phyloP scores from a whole-genome alignment of 1,284 basidiomycete species.

The Ustilago cynodontis region DNA sequence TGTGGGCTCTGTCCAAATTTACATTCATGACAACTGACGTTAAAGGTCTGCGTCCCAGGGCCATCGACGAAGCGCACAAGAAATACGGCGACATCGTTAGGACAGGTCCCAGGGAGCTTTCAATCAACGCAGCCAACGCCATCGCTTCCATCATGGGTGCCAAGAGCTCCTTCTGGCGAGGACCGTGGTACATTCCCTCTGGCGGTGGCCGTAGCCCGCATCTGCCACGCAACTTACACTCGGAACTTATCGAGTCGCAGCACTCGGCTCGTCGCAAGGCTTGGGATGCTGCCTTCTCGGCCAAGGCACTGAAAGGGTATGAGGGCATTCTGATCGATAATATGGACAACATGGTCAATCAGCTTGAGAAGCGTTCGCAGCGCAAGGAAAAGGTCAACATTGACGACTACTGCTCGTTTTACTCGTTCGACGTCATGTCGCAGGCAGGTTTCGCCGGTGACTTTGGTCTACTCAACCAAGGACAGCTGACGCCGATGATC shows the following conservation, averaged over 20 bases:
- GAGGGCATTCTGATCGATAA: slow-evolving; percentile 39
- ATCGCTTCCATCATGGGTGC: slow-evolving; percentile 36
- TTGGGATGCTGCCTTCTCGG: slow-evolving; percentile 48
- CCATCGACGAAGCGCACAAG: slow-evolving; percentile 27
- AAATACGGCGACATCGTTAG: slow-evolving; percentile 48
- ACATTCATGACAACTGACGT: slow-evolving; percentile 32
- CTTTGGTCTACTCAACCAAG: slow-evolving; percentile 42
- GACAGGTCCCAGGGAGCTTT: slow-evolving; percentile 43
- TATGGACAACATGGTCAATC: slow-evolving; percentile 30
- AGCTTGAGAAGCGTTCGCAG: slow-evolving; percentile 30
- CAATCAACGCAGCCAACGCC: slow-evolving; percentile 37
- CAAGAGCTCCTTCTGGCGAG: slow-evolving; percentile 27
- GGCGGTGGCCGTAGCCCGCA: slow-evolving; percentile 18
- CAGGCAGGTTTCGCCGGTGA: slow-evolving; percentile 37
- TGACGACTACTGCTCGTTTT: slow-evolving; percentile 41
- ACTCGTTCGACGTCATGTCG: slow-evolving; percentile 49
- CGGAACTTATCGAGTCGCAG: slow-evolving; percentile 21
- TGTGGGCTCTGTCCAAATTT: slow-evolving; percentile 34
- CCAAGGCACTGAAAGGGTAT: slow-evolving; percentile 50
- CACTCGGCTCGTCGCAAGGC: slow-evolving; percentile 38
- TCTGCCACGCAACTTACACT: slow-evolving; percentile 34
- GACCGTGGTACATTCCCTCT: slow-evolving; percentile 43
- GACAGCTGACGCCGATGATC: slow-evolving; percentile 33
- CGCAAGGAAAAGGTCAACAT: slow-evolving; percentile 35
- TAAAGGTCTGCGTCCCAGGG: slow-evolving; percentile 20